These are phyloP conservation scores for Dittrichia graveolens DNA, from an alignment of 129 eudicot genomes.

Conservation along the genomic window DNA sequence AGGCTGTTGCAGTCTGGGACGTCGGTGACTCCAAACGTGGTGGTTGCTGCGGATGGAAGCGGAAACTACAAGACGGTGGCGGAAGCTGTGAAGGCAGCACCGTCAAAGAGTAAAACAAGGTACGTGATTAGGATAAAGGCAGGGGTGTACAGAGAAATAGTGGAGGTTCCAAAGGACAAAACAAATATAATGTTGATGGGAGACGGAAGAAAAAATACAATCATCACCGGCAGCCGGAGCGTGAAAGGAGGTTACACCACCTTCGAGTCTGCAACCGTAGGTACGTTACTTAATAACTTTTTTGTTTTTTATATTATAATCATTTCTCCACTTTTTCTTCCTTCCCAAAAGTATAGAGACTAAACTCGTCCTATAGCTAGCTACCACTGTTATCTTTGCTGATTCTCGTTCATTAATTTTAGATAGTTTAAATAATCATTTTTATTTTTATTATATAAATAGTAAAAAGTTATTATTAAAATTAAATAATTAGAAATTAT, in stretches of 20 bases:
- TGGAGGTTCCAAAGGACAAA: constrained; percentile 61
- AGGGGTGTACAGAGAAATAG: constrained; percentile 83
- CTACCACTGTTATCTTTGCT: too few relatives aligned
- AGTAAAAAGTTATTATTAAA: too few relatives aligned
- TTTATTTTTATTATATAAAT: too few relatives aligned
- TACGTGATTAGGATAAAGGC: constrained; percentile 80
- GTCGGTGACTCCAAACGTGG: constrained; percentile 68
- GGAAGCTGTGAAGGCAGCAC: constrained; percentile 89
- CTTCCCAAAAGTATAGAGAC: too few relatives aligned
- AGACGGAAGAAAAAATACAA: constrained; percentile 69
- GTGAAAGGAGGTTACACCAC: constrained; percentile 84
- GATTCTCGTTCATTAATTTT: too few relatives aligned
- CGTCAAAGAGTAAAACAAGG: constrained; percentile 54
- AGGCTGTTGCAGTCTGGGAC: constrained; percentile 64
- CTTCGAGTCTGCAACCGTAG: constrained; percentile 89
- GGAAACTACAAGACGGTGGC: constrained; percentile 66
- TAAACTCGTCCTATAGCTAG: too few relatives aligned
- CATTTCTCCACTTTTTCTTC: not conserved
- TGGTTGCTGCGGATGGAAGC: constrained; percentile 92
- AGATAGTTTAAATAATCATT: too few relatives aligned
- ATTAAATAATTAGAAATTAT: too few relatives aligned
- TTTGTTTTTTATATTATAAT: too few relatives aligned
- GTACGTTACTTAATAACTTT: constrained; percentile 35
- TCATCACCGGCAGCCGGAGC: constrained; percentile 74
- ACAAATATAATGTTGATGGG: constrained; percentile 81